Percentiles rank a stretch among this genome's conserved stretches.
Conservation (phyloP, 352 stramenopile species). For the Peronosclerospora sorghi region DNA sequence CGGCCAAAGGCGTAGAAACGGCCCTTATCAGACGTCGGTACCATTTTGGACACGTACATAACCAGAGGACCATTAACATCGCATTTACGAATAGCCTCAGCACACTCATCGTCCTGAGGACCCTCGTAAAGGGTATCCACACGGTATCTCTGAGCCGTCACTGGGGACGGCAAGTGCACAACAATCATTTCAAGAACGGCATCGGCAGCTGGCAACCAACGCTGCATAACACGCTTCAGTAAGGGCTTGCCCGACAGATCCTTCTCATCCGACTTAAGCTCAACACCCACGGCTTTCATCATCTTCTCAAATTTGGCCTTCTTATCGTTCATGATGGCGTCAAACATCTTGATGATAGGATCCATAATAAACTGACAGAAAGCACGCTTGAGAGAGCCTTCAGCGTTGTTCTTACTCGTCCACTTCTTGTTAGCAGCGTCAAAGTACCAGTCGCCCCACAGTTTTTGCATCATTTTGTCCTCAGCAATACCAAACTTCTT, state of each 20-base stretch:
- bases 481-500: constrained; percentile 98
- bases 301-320: constrained; percentile 98
- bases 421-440: constrained; percentile 93
- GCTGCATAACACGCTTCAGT: constrained; percentile 98
- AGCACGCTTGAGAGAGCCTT: constrained; percentile 91
- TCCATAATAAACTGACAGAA: constrained; percentile 99
- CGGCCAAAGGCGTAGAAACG: constrained; percentile 99
- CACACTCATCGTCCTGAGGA: constrained; percentile 95
- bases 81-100: constrained; percentile 96
- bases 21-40: constrained; percentile 97
- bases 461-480: constrained; percentile 98
- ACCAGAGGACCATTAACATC: constrained; percentile 96
- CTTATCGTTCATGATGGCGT: constrained; percentile 99
- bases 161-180: constrained; percentile 95
- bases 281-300: constrained; percentile 93
- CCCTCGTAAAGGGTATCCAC: constrained; percentile 98
- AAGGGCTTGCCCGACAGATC: constrained; percentile 94
- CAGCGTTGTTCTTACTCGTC: constrained; percentile 89
- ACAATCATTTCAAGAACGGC: constrained; percentile 99
- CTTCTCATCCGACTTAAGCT: constrained; percentile 96
- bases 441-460: constrained; percentile 99
- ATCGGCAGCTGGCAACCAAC: constrained; percentile 97
- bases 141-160: constrained; percentile 96
- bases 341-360: constrained; percentile 99
- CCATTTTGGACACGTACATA: constrained; percentile 99